Evolutionary conservation across 768 basidiomycete species (phyloP), one percentile per base, ranked within the genome.

Genomic region (Mycena indigotica): DNA sequence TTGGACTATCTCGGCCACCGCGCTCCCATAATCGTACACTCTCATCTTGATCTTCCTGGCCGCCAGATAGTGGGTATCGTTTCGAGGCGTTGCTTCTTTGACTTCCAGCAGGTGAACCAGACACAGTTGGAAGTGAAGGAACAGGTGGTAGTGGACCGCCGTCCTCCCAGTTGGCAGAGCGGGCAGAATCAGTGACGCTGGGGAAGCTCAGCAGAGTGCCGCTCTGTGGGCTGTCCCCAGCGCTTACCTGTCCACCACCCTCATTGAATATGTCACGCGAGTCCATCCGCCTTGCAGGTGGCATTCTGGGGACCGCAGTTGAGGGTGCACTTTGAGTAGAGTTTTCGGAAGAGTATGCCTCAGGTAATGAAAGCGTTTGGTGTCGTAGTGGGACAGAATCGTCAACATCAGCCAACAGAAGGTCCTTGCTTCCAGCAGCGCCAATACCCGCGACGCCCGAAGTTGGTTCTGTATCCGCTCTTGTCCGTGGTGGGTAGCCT

Each of bases 31-130:
- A 63, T 49, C 84, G 79, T 51, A 80, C 68, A 53, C 83, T 84
- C 72, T 89, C 87, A 55, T 88, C 87, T 49, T 69, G 67, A 52
- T 89, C 87, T 63, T 84, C 83, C 3, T 78, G 76, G 0, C 75
- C 78, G 24, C 65, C 70, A n/a, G 77, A 79, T 52, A 74, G 77
- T 3, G 81, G 81, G 57, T 85, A 84, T 40, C 72, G 73, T 67
- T 77, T 75, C 48, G 72, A 70, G 26, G 75, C 71, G 58, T 77
- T 75, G 70, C 21, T 69, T 46, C 63, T 67, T 38, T 67, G 65
- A 57, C 64, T 60, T 46, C 32, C 44, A 44, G 44, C 52, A 55
- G 53, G 53, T 51, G 49, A 56, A 35, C 62, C 62, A 67, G 61
- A 53, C 50, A 39, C 19, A 23, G 23, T 51, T 38, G 41, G 46